Conservation (phyloP, 257 asterid genomes). For the Solanum ossicruentum region DNA sequence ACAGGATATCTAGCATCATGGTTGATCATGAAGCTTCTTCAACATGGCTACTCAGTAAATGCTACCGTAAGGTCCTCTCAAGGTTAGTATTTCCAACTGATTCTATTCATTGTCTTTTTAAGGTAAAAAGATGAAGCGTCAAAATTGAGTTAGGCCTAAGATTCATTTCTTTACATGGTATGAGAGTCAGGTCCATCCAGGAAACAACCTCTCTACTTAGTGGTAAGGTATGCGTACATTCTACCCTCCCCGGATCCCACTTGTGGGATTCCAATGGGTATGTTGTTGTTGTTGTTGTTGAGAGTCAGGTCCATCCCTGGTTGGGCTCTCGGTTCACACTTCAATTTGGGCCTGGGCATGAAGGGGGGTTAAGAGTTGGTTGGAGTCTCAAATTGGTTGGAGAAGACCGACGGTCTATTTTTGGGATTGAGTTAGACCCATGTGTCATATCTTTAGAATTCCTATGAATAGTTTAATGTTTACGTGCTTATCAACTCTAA, state of each 20-base stretch:
- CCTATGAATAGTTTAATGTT: not conserved
- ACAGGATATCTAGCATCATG: conserved; percentile 30
- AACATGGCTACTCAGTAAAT: conserved; percentile 34
- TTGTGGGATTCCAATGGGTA: no score
- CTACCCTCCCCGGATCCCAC: no score
- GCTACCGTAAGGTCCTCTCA: conserved; percentile 19
- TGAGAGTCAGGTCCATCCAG: not conserved
- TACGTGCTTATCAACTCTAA: not conserved
- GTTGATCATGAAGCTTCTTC: conserved; percentile 23
- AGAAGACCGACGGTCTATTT: not conserved
- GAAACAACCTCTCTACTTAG: no score
- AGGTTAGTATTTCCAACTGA: not conserved
- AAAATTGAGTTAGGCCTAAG: no score
- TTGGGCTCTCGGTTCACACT: not conserved
- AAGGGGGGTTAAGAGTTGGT: not conserved
- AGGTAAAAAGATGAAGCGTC: no score
- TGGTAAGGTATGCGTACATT: no score
- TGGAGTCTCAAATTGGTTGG: not conserved
- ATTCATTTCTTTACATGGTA: not conserved
- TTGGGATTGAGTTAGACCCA: not conserved
- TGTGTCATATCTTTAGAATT: not conserved
- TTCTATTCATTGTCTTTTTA: not conserved
- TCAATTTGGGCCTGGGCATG: not conserved
- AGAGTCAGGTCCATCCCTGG: not conserved
- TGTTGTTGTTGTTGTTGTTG: no score